Evolutionary conservation across 257 asterid species (phyloP).

Genomic region (Cinchona pubescens): DNA sequence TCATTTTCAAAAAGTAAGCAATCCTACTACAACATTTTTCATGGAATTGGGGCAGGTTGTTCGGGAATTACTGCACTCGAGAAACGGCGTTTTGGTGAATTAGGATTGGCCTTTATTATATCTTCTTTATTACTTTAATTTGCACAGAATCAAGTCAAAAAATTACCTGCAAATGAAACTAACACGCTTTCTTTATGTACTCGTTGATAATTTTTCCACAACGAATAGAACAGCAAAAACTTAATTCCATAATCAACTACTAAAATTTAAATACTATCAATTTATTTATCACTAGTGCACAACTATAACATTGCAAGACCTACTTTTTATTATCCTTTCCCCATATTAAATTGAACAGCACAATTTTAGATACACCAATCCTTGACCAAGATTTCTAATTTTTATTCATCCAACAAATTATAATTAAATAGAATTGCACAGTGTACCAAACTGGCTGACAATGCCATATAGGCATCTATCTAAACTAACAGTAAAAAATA

Average conservation of each 20-base stretch:
- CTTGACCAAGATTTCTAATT: conserved; percentile 1
- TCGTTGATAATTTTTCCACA: neutral
- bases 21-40: no score
- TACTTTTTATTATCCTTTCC: neutral
- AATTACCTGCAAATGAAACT: neutral
- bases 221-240: neutral
- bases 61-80: no score
- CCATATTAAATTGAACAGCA: neutral
- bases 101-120: no score
- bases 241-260: neutral
- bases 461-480: neutral
- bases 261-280: neutral
- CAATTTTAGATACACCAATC: neutral
- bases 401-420: neutral
- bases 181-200: neutral
- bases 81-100: no score
- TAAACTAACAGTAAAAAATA: conserved; percentile 6
- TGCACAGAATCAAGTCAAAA: neutral
- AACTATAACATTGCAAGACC: neutral
- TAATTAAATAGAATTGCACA: conserved; percentile 4
- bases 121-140: no score
- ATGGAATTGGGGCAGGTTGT: no score
- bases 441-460: conserved; percentile 11
- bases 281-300: neutral
- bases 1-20: neutral